Percentiles rank a stretch among this genome's conserved stretches.
Conservation (phyloP, 2,329 filamentous ascomycete genomes). For the Periconia sp. region DNA sequence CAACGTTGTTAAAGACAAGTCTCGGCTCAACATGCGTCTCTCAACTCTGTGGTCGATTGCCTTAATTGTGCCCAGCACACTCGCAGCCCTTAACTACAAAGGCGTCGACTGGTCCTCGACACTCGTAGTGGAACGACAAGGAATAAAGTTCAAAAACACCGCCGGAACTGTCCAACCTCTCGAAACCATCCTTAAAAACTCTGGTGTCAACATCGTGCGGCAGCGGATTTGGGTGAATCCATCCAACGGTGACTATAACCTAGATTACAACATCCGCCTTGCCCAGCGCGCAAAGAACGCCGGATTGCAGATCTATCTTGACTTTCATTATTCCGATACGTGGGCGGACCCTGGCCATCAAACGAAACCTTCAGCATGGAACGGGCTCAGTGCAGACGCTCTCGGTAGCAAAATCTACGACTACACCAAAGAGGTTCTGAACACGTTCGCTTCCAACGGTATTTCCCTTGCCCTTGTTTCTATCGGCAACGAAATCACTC, state of each 20-base stretch:
- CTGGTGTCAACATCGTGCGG: constrained; percentile 69
- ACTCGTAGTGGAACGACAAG: constrained; percentile 62
- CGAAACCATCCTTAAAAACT: constrained; percentile 63
- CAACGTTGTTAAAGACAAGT: not conserved
- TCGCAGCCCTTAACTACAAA: constrained; percentile 60
- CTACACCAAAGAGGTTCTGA: constrained; percentile 65
- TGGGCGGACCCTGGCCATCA: constrained; percentile 72
- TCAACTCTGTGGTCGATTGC: not conserved
- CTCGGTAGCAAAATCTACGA: constrained; percentile 66
- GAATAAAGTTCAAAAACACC: constrained; percentile 62
- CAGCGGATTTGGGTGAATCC: constrained; percentile 72
- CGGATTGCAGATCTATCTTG: constrained; percentile 63
- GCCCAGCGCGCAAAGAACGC: constrained; percentile 65
- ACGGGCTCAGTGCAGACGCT: constrained; percentile 56
- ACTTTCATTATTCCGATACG: constrained; percentile 68
- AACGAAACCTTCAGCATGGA: constrained; percentile 65
- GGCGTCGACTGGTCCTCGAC: constrained; percentile 74
- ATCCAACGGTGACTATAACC: constrained; percentile 63
- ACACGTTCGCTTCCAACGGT: constrained; percentile 60
- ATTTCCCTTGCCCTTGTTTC: constrained; percentile 64
- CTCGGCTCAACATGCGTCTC: not conserved
- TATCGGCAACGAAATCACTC: constrained; percentile 73
- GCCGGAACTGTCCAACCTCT: constrained; percentile 57
- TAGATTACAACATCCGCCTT: constrained; percentile 70
- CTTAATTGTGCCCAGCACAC: constrained; percentile 9